These are phyloP conservation scores for Lachancea sp. DNA, from an alignment of 805 yeast genomes.

Conservation along the genomic window DNA sequence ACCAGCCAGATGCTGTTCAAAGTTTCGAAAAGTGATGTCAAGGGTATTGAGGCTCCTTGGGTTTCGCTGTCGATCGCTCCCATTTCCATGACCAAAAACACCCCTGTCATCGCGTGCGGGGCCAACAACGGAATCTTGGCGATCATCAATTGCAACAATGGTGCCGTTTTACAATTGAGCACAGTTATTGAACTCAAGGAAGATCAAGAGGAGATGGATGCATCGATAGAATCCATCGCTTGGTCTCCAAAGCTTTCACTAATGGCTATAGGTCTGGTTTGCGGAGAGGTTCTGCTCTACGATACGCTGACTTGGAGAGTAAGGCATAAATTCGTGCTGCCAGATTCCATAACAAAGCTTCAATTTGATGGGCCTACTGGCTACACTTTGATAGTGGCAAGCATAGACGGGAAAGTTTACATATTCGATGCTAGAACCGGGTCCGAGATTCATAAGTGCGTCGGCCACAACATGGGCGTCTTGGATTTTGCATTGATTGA, in stretches of 20 bases:
- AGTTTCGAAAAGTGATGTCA: slow-evolving; percentile 57
- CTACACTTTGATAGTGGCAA: slow-evolving; percentile 51
- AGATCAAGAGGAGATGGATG: slow-evolving; percentile 53
- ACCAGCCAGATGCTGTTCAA: slow-evolving; percentile 65
- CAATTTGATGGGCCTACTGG: slow-evolving; percentile 56
- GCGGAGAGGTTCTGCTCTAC: slow-evolving; percentile 77
- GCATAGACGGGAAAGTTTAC: slow-evolving; percentile 80
- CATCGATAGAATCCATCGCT: slow-evolving; percentile 71
- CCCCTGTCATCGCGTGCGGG: slow-evolving; percentile 65
- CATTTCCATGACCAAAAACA: slow-evolving; percentile 36
- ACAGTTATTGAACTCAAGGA: slow-evolving; percentile 54
- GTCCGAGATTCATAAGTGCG: slow-evolving; percentile 64
- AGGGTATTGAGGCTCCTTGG: slow-evolving; percentile 83
- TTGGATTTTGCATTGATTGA: slow-evolving; percentile 72
- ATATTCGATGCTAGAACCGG: slow-evolving; percentile 90
- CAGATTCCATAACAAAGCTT: slow-evolving; percentile 82
- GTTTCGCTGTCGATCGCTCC: slow-evolving; percentile 51
- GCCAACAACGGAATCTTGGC: slow-evolving; percentile 82
- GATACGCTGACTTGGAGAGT: slow-evolving; percentile 84
- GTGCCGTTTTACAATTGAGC: slow-evolving; percentile 59
- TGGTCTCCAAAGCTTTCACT: slow-evolving; percentile 66
- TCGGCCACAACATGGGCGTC: slow-evolving; percentile 93
- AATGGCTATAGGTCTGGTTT: slow-evolving; percentile 83
- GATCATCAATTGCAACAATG: slow-evolving; percentile 69
- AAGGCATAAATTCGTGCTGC: slow-evolving; percentile 60